Percentiles rank a stretch among this genome's conserved stretches.
phyloP scores from a whole-genome alignment of 1,139 yeast species.

The Lodderomyces parapsilosis region DNA sequence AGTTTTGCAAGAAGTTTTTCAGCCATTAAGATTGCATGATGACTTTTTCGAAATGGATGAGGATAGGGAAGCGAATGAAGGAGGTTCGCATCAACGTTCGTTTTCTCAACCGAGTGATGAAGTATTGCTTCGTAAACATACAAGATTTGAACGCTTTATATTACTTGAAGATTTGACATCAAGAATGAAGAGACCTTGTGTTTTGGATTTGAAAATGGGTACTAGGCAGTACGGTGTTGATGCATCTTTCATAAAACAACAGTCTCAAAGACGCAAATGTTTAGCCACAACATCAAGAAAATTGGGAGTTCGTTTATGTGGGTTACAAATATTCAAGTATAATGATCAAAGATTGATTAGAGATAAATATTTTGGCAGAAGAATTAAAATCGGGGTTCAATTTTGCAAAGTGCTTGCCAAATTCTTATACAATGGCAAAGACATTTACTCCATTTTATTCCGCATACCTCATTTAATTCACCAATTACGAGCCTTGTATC shows the following conservation, averaged over 20 bases:
- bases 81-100: background rate
- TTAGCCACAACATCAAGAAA: slow-evolving; percentile 72
- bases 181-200: slow-evolving; percentile 83
- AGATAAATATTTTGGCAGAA: slow-evolving; percentile 92
- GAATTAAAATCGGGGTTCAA: slow-evolving; percentile 68
- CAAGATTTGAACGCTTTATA: slow-evolving; percentile 75
- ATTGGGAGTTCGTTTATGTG: slow-evolving; percentile 92
- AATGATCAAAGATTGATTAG: slow-evolving; percentile 46
- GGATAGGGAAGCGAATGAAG: slow-evolving; percentile 12
- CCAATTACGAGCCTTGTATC: slow-evolving; percentile 57
- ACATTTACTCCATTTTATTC: slow-evolving; percentile 55
- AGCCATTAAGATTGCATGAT: slow-evolving; percentile 20
- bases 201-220: slow-evolving; percentile 95
- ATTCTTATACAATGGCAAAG: slow-evolving; percentile 75
- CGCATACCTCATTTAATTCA: slow-evolving; percentile 68
- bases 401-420: slow-evolving; percentile 73
- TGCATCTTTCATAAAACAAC: slow-evolving; percentile 69
- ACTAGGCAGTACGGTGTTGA: slow-evolving; percentile 98
- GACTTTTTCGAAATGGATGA: slow-evolving; percentile 38
- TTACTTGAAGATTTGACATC: slow-evolving; percentile 89
- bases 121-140: slow-evolving; percentile 33
- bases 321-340: slow-evolving; percentile 82
- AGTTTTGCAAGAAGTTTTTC: slow-evolving; percentile 40
- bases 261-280: slow-evolving; percentile 83
- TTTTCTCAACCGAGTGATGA: background rate